Percentiles rank a stretch among this genome's conserved stretches.
Conservation (phyloP, 306 rosid species). For the Medicago lupulina region DNA sequence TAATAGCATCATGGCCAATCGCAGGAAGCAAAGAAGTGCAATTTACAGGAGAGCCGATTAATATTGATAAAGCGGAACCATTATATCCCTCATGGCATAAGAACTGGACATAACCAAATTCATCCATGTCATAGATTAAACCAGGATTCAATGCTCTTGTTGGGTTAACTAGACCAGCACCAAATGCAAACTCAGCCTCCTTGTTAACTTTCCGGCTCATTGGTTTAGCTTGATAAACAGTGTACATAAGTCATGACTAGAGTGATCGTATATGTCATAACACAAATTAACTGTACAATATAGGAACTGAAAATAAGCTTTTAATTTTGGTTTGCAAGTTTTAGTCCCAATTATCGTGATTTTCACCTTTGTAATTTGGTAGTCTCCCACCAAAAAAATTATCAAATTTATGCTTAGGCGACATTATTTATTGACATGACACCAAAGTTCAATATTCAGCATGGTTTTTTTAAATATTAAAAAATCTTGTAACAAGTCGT, state of each 20-base stretch:
- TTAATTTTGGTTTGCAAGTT: too few species aligned
- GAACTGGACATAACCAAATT: slow-evolving; percentile 67
- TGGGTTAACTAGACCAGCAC: slow-evolving; percentile 83
- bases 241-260: slow-evolving; percentile 1
- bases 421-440: too few species aligned
- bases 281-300: too few species aligned
- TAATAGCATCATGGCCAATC: slow-evolving; percentile 73
- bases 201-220: slow-evolving; percentile 60
- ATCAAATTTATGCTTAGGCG: too few species aligned
- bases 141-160: slow-evolving; percentile 70
- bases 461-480: too few species aligned
- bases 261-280: too few species aligned
- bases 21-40: slow-evolving; percentile 76
- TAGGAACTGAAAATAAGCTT: too few species aligned
- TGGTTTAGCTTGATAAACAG: slow-evolving; percentile 64
- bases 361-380: too few species aligned
- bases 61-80: slow-evolving; percentile 51
- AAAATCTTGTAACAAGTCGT: too few species aligned
- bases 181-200: slow-evolving; percentile 80
- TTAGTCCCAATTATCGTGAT: too few species aligned
- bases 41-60: slow-evolving; percentile 61
- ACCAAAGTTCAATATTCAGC: too few species aligned
- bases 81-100: slow-evolving; percentile 80
- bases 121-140: slow-evolving; percentile 74
- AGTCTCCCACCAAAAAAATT: too few species aligned